Conservation (phyloP, 768 basidiomycete genomes). For the Podaxis carcinomalis region DNA sequence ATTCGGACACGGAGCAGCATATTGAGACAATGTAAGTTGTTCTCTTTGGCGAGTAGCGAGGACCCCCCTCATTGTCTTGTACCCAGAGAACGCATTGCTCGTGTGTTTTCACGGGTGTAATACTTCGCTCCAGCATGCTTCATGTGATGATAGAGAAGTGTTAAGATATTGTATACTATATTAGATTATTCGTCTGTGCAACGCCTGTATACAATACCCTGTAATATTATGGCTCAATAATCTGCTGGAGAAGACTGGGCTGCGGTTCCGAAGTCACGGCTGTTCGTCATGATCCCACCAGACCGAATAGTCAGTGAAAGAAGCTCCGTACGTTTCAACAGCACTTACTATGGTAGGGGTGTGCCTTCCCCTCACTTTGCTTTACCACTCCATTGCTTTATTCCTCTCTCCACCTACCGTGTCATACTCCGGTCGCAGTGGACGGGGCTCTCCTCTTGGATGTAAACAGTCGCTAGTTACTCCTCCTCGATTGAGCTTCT, state of each 20-base stretch:
- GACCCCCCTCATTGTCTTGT: neutral
- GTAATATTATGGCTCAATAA: neutral
- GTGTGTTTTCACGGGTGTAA: neutral
- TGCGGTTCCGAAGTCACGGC: neutral
- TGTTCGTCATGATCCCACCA: too few relatives aligned
- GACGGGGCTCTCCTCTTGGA: too few relatives aligned
- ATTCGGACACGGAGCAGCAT: neutral
- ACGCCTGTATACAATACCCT: neutral
- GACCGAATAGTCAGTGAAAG: too few relatives aligned
- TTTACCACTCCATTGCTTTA: too few relatives aligned
- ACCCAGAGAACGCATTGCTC: slow-evolving; percentile 10
- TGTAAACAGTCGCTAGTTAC: too few relatives aligned
- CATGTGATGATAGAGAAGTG: neutral
- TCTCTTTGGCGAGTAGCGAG: neutral
- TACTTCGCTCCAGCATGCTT: neutral
- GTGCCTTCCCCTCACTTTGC: too few relatives aligned
- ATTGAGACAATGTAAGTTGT: slow-evolving; percentile 2
- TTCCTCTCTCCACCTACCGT: too few relatives aligned
- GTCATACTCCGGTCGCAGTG: too few relatives aligned
- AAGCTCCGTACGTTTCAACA: too few relatives aligned
- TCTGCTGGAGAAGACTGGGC: neutral
- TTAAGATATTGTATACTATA: neutral
- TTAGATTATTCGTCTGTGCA: neutral
- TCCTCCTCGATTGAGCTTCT: too few relatives aligned
- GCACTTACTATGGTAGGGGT: too few relatives aligned